Evolutionary conservation across 169 alveolate species (phyloP), one percentile per base, ranked within the genome.

Genomic region (Cystoisospora suis): DNA sequence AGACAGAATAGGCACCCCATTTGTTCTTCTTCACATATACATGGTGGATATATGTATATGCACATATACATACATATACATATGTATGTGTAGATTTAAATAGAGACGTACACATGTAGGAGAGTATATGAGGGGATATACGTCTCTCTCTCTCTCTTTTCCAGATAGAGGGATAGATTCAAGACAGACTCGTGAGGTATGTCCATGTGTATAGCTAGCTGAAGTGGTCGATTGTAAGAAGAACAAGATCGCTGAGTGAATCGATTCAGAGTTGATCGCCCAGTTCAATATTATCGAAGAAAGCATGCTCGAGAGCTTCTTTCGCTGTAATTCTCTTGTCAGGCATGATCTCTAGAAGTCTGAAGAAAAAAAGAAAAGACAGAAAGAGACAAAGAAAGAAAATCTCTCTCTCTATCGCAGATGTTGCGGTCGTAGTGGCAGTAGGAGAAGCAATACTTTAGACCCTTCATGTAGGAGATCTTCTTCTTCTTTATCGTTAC

Each of bases 301-400:
- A 72, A 7, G 83, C 59, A 38, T 72, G 83, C 23, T 15, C 23
- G 58, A 72, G 83, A 34, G 83, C 83, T 15, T 72, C 83, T 20
- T 40, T 72, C 17, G 83, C 83, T 15, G 83, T 72, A 17, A 72
- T 72, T 34, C 83, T 29, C 32, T 40, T 72, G 83, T 72, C 83
- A 3, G 83, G 83, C 56, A 72, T 38, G n/a, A 72, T 56, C 56
- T 36, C 56, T 17, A 72, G 83, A 47, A 72, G 15, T 56, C 83
- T 72, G 56, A 72, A n/a, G 3, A 27, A n/a, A 34, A 9, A 72
- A 3, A 12, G 20, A 42, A 49, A 49, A 20, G 61, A n/a, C n/a
- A n/a, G n/a, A n/a, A n/a, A n/a, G n/a, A n/a, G n/a, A n/a, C n/a
- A n/a, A n/a, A n/a, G n/a, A n/a, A n/a, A n/a, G n/a, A n/a, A n/a